Percentiles rank a stretch among this genome's conserved stretches.
phyloP scores from a whole-genome alignment of 257 asterid species.

The Nicotiana obtusifolia region DNA sequence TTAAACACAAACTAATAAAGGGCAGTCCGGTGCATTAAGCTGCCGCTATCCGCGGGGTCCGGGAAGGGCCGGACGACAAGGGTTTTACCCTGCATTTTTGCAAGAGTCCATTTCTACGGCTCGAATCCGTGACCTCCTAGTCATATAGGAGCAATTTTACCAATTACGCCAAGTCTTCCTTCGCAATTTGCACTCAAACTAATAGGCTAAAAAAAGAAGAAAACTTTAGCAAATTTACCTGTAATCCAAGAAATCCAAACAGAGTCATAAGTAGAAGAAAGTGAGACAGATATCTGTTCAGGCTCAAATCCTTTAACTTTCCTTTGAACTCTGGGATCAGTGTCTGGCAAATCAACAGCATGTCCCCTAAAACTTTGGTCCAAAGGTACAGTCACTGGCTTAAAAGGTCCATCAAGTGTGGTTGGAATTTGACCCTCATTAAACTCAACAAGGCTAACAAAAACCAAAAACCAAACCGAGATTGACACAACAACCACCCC shows the following conservation, averaged over 20 bases:
- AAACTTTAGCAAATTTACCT: conserved; percentile 29
- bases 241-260: conserved; percentile 96
- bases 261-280: conserved; percentile 65
- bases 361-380: conserved; percentile 68
- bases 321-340: conserved; percentile 73
- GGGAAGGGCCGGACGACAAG: neutral
- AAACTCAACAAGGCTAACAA: conserved; percentile 22
- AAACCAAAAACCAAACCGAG: neutral
- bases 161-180: too few species aligned
- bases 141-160: too few species aligned
- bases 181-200: neutral
- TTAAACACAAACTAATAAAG: neutral
- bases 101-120: too few species aligned
- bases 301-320: conserved; percentile 62
- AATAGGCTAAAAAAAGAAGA: too few species aligned
- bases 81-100: neutral
- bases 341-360: conserved; percentile 78
- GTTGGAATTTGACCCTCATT: conserved; percentile 40
- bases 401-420: conserved; percentile 78
- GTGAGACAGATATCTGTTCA: conserved; percentile 81
- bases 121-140: too few species aligned
- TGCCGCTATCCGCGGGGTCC: too few species aligned
- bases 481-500: conserved; percentile 8
- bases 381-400: conserved; percentile 70
- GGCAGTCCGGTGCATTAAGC: too few species aligned